Evolutionary conservation across 1,284 basidiomycete genomes (phyloP).

Genomic region (Ustilago curta): DNA sequence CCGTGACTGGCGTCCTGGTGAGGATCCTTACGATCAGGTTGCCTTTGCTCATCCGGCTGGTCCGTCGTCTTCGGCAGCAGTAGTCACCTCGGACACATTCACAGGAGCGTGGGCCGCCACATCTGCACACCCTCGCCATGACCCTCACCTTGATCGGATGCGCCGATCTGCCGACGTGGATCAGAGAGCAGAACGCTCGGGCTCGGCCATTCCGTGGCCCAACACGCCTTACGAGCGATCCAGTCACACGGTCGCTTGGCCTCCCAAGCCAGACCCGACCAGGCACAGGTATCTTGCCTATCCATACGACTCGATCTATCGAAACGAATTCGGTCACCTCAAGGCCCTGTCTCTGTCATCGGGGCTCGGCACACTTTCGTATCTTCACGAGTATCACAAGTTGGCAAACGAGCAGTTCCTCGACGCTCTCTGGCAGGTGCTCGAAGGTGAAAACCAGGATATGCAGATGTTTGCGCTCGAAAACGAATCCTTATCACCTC

Average conservation of each 20-base stretch:
- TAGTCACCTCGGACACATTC: slow-evolving; percentile 1
- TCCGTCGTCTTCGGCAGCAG: slow-evolving; percentile 16
- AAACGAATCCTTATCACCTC: slow-evolving; percentile 43
- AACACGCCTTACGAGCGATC: slow-evolving; percentile 48
- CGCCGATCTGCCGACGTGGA: slow-evolving; percentile 19
- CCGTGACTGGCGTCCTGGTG: slow-evolving; percentile 50
- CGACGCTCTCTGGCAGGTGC: slow-evolving; percentile 51
- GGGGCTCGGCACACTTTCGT: slow-evolving; percentile 49
- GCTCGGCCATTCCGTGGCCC: slow-evolving; percentile 49
- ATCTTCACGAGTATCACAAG: slow-evolving; percentile 55
- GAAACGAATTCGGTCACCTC: slow-evolving; percentile 52
- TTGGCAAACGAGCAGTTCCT: slow-evolving; percentile 55
- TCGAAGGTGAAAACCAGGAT: slow-evolving; percentile 51
- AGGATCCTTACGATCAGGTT: slow-evolving; percentile 29
- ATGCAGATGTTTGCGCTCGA: slow-evolving; percentile 54
- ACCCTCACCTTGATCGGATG: slow-evolving; percentile 15
- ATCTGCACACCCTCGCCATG: slow-evolving; percentile 5
- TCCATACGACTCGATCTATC: slow-evolving; percentile 52
- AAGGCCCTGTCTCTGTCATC: slow-evolving; percentile 50
- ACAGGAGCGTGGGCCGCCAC: slow-evolving; percentile 20
- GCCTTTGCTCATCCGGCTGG: slow-evolving; percentile 31
- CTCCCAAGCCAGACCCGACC: slow-evolving; percentile 44
- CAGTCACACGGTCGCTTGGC: slow-evolving; percentile 46
- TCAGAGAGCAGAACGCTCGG: slow-evolving; percentile 25
- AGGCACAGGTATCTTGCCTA: slow-evolving; percentile 50